Conservation (phyloP, 2,329 filamentous ascomycete species). For the Cryphonectria naterciae region DNA sequence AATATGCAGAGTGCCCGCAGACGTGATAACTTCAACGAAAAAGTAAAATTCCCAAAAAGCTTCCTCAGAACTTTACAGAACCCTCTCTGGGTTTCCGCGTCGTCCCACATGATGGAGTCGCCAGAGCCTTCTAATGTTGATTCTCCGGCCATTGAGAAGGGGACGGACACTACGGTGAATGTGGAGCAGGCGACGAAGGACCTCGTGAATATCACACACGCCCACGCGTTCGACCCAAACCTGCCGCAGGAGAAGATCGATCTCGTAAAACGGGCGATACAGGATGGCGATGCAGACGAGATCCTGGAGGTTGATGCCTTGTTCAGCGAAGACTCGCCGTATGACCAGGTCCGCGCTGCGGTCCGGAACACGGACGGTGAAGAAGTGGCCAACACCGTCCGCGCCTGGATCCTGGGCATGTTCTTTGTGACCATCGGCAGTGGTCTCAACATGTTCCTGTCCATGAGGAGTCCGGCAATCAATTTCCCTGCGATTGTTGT, state of each 20-base stretch:
- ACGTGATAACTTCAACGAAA: neutral
- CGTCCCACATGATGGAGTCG: conserved; percentile 1
- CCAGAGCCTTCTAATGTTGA: neutral
- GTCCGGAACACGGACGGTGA: conserved; percentile 50
- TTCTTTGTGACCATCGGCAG: conserved; percentile 48
- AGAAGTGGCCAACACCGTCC: conserved; percentile 47
- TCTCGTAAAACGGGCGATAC: conserved; percentile 37
- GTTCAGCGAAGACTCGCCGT: conserved; percentile 44
- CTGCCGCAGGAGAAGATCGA: conserved; percentile 40
- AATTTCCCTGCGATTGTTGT: conserved; percentile 45
- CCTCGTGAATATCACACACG: conserved; percentile 38
- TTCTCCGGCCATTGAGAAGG: conserved; percentile 18
- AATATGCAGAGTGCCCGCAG: neutral
- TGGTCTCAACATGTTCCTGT: conserved; percentile 44
- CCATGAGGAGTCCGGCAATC: conserved; percentile 40
- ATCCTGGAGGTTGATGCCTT: conserved; percentile 39
- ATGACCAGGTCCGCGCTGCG: conserved; percentile 48
- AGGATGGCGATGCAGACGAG: conserved; percentile 38
- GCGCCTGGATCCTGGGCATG: conserved; percentile 50
- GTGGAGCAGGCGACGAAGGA: conserved; percentile 27
- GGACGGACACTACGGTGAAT: conserved; percentile 9
- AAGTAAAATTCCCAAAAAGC: neutral
- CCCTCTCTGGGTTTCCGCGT: neutral
- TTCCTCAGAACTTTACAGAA: neutral
- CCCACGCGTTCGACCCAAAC: conserved; percentile 43